Percentiles rank a stretch among this genome's conserved stretches.
Conservation (phyloP, 2,329 filamentous ascomycete genomes). For the Arthrobotrys entomopaga region DNA sequence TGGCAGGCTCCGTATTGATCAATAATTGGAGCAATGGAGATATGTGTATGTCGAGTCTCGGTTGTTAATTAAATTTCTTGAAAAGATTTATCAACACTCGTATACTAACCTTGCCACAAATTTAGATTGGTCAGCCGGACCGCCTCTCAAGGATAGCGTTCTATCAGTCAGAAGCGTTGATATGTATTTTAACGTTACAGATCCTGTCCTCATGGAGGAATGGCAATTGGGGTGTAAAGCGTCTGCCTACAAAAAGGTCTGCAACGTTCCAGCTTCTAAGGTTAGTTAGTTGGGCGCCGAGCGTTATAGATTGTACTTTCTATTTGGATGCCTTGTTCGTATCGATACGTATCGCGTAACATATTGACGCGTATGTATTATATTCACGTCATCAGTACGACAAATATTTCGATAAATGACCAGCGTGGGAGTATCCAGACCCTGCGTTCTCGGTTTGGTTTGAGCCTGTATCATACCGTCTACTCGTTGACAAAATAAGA, state of each 20-base stretch:
- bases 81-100: not conserved
- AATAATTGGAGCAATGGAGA: conserved; percentile 55
- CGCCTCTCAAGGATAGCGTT: conserved; percentile 30
- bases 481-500: no score
- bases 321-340: no score
- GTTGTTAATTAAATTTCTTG: no score
- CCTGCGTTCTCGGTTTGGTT: no score
- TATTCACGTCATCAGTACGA: no score
- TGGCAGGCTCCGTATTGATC: conserved; percentile 23
- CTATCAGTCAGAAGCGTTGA: conserved; percentile 34
- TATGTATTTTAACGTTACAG: conserved; percentile 45
- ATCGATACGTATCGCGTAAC: no score
- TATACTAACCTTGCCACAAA: not conserved
- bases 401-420: no score
- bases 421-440: no score
- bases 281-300: not conserved
- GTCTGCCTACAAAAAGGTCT: conserved; percentile 8
- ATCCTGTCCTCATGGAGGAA: conserved; percentile 3
- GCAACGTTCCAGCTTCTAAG: conserved; percentile 27
- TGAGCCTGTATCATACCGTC: no score
- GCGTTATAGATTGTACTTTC: no score
- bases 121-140: conserved; percentile 46
- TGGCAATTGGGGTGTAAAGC: conserved; percentile 37
- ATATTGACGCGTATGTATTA: no score
- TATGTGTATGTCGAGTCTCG: conserved; percentile 21